Conservation (phyloP, 2,329 filamentous ascomycete genomes). For the Colletotrichum brevisporum region DNA sequence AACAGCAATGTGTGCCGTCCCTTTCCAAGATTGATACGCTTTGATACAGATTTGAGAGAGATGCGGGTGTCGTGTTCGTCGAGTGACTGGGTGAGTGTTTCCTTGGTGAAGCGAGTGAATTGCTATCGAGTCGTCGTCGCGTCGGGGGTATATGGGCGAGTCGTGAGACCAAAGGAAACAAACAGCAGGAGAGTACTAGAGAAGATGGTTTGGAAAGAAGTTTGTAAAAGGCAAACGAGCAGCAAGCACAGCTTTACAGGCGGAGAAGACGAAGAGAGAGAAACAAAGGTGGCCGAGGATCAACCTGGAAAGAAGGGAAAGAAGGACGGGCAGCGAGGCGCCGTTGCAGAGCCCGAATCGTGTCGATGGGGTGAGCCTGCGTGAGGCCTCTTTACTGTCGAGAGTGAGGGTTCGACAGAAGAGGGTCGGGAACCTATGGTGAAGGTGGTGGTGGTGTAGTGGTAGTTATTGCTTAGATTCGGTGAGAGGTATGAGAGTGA, state of each 20-base stretch:
- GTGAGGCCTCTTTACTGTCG: conserved; percentile 21
- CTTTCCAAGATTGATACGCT: conserved; percentile 29
- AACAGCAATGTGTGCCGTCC: conserved; percentile 23
- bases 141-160: conserved; percentile 40
- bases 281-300: conserved; percentile 66
- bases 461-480: conserved; percentile 6
- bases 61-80: conserved; percentile 30
- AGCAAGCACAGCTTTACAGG: conserved; percentile 42
- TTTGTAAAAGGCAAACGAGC: conserved; percentile 27
- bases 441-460: conserved; percentile 16
- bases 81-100: conserved; percentile 13
- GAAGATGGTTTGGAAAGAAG: conserved; percentile 23
- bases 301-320: conserved; percentile 69
- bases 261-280: conserved; percentile 40
- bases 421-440: conserved; percentile 17
- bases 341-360: conserved; percentile 41
- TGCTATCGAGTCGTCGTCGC: conserved; percentile 37
- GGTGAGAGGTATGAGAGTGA: conserved; percentile 28
- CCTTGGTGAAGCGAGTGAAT: conserved; percentile 27
- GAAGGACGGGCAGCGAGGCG: conserved; percentile 42
- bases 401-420: conserved; percentile 24
- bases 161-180: conserved; percentile 40
- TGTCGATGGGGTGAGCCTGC: conserved; percentile 30
- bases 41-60: conserved; percentile 31
- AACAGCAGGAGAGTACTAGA: conserved; percentile 26